Base-by-base conservation (phyloP, 768 basidiomycete species). In the Boletus sp. region DNA sequence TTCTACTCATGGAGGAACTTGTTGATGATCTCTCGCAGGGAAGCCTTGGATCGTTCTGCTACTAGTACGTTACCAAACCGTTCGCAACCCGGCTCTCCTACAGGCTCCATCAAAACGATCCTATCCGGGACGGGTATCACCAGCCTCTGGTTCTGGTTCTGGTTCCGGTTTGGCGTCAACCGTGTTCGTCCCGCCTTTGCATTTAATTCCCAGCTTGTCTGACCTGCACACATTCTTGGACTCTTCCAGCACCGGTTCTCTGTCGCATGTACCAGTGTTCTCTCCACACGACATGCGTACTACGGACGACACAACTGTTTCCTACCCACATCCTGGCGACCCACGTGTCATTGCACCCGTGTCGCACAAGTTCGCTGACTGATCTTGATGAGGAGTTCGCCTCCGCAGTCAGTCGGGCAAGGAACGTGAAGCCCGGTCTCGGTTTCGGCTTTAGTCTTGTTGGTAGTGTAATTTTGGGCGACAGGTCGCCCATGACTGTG, bases 171-270 rank as follows among this genome's bases (percentile, higher is more conserved):
- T 87, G 9, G 80, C 84, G 0, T 88, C 87, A 3, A 91, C 89
- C 1, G 81, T 86, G 35, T 92, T 89, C 64, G 83, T 92, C 1
- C 90, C 90, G 0, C 89, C 90, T 1, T 69, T 91, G n/a, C 78
- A 82, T 52, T 78, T 80, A 2, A 77, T 91, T 29, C 86, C 85
- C 0, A 88, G 90, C n/a, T 78, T 92, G 12, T 84, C 86, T n/a
- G n/a, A n/a, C 56, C 71, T 86, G 55, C 63, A 75, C 11, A 77
- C 79, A 0, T 59, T 73, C 18, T 79, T 79, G n/a, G n/a, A n/a
- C n/a, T n/a, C n/a, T n/a, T n/a, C n/a, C n/a, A n/a, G n/a, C n/a
- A n/a, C 71, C 1, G 68, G 65, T 11, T 71, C 75, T 12, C 71
- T 78, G 9, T 76, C 79, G 12, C 74, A 73, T 29, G 64, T 68